Evolutionary conservation across 2,329 filamentous ascomycete genomes (phyloP), one percentile per base, ranked within the genome.

Genomic region (Nectriaceae sp.): DNA sequence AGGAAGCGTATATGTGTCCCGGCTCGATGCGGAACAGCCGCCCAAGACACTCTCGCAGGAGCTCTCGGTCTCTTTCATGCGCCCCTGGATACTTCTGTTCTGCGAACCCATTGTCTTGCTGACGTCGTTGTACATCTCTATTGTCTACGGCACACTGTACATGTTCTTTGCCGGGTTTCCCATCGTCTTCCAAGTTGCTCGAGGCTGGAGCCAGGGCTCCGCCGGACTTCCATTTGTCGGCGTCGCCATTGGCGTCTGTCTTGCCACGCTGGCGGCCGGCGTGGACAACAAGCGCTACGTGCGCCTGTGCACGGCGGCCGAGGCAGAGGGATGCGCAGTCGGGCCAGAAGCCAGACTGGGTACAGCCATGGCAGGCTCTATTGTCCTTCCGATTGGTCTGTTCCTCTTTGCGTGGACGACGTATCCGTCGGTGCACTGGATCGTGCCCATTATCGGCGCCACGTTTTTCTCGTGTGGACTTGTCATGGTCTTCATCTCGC

Each of bases 371-470:
- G 61, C 85, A 8, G 83, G 82, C 5, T 75, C 73, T 4, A 63
- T 83, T 37, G 47, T 70, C 2, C 66, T 87, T 2, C 83, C 83
- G 1, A 60, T 82, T 26, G 76, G 80, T 3, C 67, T 84, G 15
- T 83, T 83, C 68, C 78, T 74, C 74, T 83, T 84, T 55, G 80
- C 80, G 0, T 84, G 80, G 80, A 83, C 79, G 0, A 79, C 77
- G 45, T 71, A 65, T 20, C 71, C 75, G 0, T 64, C 57, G 3
- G 69, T 84, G 4, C 79, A 81, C 61, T 84, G 75, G 73, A 40
- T 76, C 35, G 75, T 81, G 64, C 64, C 64, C 18, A 59, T 67
- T 19, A 39, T 62, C 1, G 60, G 54, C 3, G 61, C 69, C 5
- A 60, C 68, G 4, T 70, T 71, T 44, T 70, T 84, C 49, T 80